These are phyloP conservation scores for Starmerella cellae DNA, from an alignment of 805 yeast species.

Conservation along the genomic window DNA sequence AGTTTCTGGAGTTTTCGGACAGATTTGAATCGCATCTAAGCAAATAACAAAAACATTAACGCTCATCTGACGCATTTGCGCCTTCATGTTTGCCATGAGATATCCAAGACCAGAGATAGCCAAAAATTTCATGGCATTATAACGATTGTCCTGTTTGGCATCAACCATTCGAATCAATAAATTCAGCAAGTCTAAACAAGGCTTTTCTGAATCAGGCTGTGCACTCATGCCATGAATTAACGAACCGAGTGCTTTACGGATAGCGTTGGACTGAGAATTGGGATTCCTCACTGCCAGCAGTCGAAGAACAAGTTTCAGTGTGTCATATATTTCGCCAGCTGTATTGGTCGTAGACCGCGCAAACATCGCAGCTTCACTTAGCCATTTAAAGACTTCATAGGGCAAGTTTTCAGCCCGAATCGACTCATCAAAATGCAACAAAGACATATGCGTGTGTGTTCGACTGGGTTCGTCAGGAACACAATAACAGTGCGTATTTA, in stretches of 20 bases:
- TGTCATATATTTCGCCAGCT: conserved; percentile 8
- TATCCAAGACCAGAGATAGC: conserved; percentile 19
- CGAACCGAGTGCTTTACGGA: conserved; percentile 18
- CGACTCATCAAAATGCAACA: conserved; percentile 14
- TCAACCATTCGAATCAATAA: conserved; percentile 18
- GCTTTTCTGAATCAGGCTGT: conserved; percentile 11
- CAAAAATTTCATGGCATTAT: conserved; percentile 20
- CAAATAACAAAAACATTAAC: conserved; percentile 17
- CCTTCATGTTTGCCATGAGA: conserved; percentile 6
- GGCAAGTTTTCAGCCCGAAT: conserved; percentile 14
- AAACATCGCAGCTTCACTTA: conserved; percentile 15
- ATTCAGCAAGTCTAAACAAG: conserved; percentile 13
- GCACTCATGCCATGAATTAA: conserved; percentile 13
- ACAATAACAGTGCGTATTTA: neutral
- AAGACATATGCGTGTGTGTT: conserved; percentile 8
- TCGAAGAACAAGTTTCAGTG: conserved; percentile 15
- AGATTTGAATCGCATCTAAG: conserved; percentile 14
- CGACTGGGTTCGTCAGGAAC: neutral
- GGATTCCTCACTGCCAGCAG: conserved; percentile 19
- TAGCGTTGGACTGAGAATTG: conserved; percentile 18
- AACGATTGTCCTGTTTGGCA: conserved; percentile 9
- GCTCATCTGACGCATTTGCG: conserved; percentile 17
- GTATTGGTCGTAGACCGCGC: conserved; percentile 8
- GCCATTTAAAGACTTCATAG: conserved; percentile 15
- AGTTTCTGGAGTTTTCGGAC: conserved; percentile 7